Evolutionary conservation across 2,329 filamentous ascomycete genomes (phyloP).

Genomic region (Drechmeria coniospora): DNA sequence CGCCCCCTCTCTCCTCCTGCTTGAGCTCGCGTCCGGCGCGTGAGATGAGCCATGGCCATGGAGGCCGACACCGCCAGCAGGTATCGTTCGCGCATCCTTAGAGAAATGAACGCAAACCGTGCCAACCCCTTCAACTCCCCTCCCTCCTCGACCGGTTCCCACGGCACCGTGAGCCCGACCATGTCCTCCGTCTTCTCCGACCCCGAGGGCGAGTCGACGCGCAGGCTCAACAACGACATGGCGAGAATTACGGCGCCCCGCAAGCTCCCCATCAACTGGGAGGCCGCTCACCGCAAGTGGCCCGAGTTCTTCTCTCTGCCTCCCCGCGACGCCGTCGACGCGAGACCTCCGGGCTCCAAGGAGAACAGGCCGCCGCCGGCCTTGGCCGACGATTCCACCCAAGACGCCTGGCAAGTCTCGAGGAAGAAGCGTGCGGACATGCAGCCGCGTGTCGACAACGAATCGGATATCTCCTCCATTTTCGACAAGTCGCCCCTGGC

Average conservation of each 20-base stretch:
- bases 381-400: slow-evolving; percentile 25
- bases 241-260: slow-evolving; percentile 24
- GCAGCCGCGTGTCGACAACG: slow-evolving; percentile 38
- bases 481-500: slow-evolving; percentile 21
- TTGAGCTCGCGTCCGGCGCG: slow-evolving; percentile 4
- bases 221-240: slow-evolving; percentile 32
- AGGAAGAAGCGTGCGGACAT: slow-evolving; percentile 31
- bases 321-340: slow-evolving; percentile 17
- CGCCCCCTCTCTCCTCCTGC: no score
- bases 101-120: slow-evolving; percentile 36
- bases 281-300: slow-evolving; percentile 33
- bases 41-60: slow-evolving; percentile 24
- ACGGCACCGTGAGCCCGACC: slow-evolving; percentile 40
- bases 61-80: slow-evolving; percentile 24
- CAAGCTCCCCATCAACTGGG: slow-evolving; percentile 27
- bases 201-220: slow-evolving; percentile 38
- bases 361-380: slow-evolving; percentile 28
- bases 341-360: slow-evolving; percentile 23
- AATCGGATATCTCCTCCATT: slow-evolving; percentile 31
- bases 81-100: slow-evolving; percentile 31
- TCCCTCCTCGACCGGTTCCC: slow-evolving; percentile 40
- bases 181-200: slow-evolving; percentile 36
- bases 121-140: slow-evolving; percentile 44
- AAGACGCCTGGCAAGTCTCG: slow-evolving; percentile 23
- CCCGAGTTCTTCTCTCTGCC: slow-evolving; percentile 33